Percentiles rank a stretch among this genome's conserved stretches.
Evolutionary conservation across 2,329 filamentous ascomycete species (phyloP).

Genomic region (Ophiostoma triangulosporum): DNA sequence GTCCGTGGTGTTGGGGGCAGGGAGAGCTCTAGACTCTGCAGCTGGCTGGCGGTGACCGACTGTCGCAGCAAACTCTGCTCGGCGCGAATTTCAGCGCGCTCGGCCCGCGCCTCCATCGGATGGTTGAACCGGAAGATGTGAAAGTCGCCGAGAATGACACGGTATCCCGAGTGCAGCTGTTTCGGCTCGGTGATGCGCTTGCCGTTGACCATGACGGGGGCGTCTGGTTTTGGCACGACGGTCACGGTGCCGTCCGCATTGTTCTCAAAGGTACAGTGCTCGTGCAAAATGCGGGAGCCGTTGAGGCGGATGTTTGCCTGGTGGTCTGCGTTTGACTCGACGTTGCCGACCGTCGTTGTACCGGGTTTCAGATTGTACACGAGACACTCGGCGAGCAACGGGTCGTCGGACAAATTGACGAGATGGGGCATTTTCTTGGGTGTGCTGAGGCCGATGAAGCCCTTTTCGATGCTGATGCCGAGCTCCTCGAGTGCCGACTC

Average conservation of each 20-base stretch:
- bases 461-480: constrained; percentile 97
- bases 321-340: constrained; percentile 62
- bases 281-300: constrained; percentile 78
- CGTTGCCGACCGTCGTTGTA: constrained; percentile 85
- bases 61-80: constrained; percentile 81
- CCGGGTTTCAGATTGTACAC: constrained; percentile 98
- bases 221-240: constrained; percentile 75
- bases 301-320: constrained; percentile 86
- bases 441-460: constrained; percentile 85
- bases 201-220: constrained; percentile 96
- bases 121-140: constrained; percentile 99
- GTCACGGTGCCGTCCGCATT: constrained; percentile 78
- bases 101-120: constrained; percentile 85
- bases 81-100: constrained; percentile 66
- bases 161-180: constrained; percentile 78
- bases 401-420: constrained; percentile 93
- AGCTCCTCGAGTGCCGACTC: constrained; percentile 91
- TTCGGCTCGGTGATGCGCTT: constrained; percentile 76
- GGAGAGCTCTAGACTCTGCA: constrained; percentile 42
- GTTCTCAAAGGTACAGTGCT: constrained; percentile 93
- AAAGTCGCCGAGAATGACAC: constrained; percentile 93
- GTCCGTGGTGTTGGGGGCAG: constrained; percentile 40
- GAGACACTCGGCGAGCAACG: constrained; percentile 84
- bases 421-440: constrained; percentile 99
- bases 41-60: constrained; percentile 52